Evolutionary conservation across 2,329 filamentous ascomycete genomes (phyloP).

Genomic region (Fonsecaea monophora): DNA sequence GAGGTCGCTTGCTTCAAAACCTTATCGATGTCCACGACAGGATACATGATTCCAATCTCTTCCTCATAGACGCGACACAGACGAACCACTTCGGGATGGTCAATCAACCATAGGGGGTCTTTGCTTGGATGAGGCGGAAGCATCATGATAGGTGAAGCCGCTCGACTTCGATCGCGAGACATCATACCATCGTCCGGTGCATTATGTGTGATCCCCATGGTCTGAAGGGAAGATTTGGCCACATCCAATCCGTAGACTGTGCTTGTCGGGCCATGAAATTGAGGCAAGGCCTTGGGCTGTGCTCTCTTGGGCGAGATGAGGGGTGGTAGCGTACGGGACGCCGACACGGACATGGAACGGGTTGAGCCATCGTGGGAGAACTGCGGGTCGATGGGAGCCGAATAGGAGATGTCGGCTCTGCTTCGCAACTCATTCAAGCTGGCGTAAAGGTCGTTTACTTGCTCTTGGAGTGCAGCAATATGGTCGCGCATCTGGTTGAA

Average conservation of each 20-base stretch:
- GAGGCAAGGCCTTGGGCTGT: slow-evolving; percentile 63
- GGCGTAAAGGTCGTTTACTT: slow-evolving; percentile 78
- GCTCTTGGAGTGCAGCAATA: slow-evolving; percentile 77
- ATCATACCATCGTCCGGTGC: slow-evolving; percentile 64
- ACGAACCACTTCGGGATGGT: slow-evolving; percentile 78
- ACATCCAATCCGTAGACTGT: slow-evolving; percentile 84
- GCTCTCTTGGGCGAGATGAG: slow-evolving; percentile 48
- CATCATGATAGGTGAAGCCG: slow-evolving; percentile 50
- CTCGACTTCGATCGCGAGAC: slow-evolving; percentile 61
- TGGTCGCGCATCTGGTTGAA: slow-evolving; percentile 81
- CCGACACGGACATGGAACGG: slow-evolving; percentile 40
- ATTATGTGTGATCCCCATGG: slow-evolving; percentile 80
- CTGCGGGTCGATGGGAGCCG: slow-evolving; percentile 30
- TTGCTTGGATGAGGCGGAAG: slow-evolving; percentile 55
- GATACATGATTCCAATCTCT: slow-evolving; percentile 92
- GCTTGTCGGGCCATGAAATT: slow-evolving; percentile 85
- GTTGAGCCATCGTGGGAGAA: slow-evolving; percentile 39
- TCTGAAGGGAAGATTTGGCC: slow-evolving; percentile 83
- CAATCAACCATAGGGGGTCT: slow-evolving; percentile 82
- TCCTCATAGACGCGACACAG: slow-evolving; percentile 84
- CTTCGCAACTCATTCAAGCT: slow-evolving; percentile 71
- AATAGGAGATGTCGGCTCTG: slow-evolving; percentile 45
- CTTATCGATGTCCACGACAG: slow-evolving; percentile 75
- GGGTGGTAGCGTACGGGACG: slow-evolving; percentile 38
- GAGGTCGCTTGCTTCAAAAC: slow-evolving; percentile 73